Conservation (phyloP, 345 rosid genomes). For the Fremontodendron californicum region DNA sequence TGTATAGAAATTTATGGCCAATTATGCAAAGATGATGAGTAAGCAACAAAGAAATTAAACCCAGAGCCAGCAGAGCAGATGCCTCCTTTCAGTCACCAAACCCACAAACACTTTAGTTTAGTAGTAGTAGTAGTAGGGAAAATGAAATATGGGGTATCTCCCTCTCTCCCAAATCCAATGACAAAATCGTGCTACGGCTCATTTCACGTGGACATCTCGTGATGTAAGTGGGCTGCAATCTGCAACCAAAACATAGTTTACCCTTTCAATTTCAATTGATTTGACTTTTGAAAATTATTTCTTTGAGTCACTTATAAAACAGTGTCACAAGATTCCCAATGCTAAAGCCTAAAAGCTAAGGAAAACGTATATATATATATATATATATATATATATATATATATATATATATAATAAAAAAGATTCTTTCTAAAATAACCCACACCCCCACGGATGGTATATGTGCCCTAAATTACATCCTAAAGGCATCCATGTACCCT, state of each 20-base stretch:
- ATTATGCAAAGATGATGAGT: slow-evolving; percentile 12
- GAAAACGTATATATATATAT: neutral
- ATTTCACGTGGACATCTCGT: slow-evolving; percentile 68
- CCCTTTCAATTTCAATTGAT: slow-evolving; percentile 8
- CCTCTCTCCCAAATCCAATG: neutral
- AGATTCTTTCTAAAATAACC: slow-evolving; percentile 22
- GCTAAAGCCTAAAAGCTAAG: neutral
- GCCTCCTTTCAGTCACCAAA: slow-evolving; percentile 14
- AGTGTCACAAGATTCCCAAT: slow-evolving; percentile 25
- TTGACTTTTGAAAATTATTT: slow-evolving; percentile 21
- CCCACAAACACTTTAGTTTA: neutral
- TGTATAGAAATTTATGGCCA: neutral
- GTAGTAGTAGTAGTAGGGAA: neutral
- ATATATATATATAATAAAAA: neutral
- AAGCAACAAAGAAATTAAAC: neutral
- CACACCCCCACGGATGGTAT: slow-evolving; percentile 24
- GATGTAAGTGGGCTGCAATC: slow-evolving; percentile 16
- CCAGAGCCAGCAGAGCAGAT: neutral
- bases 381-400: neutral
- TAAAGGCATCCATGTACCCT: slow-evolving; percentile 33
- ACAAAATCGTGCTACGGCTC: slow-evolving; percentile 9
- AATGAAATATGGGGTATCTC: neutral
- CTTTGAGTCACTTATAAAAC: neutral
- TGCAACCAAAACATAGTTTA: neutral
- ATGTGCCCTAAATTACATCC: slow-evolving; percentile 34